Evolutionary conservation across 768 basidiomycete genomes (phyloP), one percentile per base, ranked within the genome.

Genomic region (Auricularia sp.): DNA sequence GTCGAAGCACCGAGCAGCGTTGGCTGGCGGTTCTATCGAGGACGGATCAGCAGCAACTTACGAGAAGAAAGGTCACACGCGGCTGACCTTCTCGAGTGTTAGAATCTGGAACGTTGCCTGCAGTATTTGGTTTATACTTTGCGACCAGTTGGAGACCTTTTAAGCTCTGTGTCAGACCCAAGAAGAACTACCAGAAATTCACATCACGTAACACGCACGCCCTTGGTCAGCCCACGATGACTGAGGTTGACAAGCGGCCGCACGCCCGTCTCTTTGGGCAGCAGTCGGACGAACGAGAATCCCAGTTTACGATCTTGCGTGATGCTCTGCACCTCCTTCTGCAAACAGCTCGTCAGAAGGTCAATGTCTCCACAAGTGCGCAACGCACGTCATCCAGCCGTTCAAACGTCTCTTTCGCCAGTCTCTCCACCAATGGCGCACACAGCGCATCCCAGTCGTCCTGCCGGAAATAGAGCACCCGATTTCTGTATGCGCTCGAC

Each of bases 191-290:
- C 29, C 29, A 29, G 29, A 29, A 3, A 29, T 29, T 29, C 29
- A 29, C 29, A 29, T 29, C 29, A 29, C 29, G 29, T 29, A 29
- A 29, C 8, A 42, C 39, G 39, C 39, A 42, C 63, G 3, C 68
- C 67, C 29, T 42, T 42, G 39, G 39, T 7, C 7, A 3, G 71
- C 65, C 39, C 68, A 69, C 13, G 71, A 33, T 33, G 74, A n/a
- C 86, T 82, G 54, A 98, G 78, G 71, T 99, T 98, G 34, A 97
- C 90, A 66, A 98, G 96, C 0, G 95, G 95, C 36, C 97, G 82
- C 2, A 98, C 92, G 0, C 97, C 97, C 3, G 86, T 91, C 65
- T 95, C 95, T 74, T 98, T 99, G 0, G 97, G 97, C 21, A 99
- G 77, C 6, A 98, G 79, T 2, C 97, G 84, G 16, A 96, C 86